Evolutionary conservation across 2,329 filamentous ascomycete genomes (phyloP).

Genomic region (Nothophaeocryptopus gaeumannii): DNA sequence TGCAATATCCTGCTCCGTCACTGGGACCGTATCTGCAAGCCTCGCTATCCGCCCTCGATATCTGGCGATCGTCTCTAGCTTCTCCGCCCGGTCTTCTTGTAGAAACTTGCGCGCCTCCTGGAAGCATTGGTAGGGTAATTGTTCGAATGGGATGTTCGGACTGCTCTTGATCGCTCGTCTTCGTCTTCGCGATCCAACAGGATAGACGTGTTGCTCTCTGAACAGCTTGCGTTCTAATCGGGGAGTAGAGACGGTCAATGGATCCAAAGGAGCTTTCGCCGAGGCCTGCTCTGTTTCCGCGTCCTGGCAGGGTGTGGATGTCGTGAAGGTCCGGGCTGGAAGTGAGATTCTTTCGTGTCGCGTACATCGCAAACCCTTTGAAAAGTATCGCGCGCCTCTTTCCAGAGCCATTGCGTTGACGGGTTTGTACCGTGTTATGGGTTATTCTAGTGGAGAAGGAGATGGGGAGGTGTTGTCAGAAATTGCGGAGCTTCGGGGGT

Average conservation of each 20-base stretch:
- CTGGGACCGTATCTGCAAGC: conserved; percentile 53
- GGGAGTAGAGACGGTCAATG: conserved; percentile 24
- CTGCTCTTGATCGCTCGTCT: conserved; percentile 58
- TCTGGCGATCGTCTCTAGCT: conserved; percentile 67
- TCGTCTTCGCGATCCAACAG: conserved; percentile 74
- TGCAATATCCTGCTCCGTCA: conserved; percentile 26
- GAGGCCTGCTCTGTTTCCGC: conserved; percentile 35
- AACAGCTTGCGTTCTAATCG: conserved; percentile 62
- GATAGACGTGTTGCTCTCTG: conserved; percentile 57
- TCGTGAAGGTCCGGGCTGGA: conserved; percentile 49
- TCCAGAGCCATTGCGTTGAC: conserved; percentile 26
- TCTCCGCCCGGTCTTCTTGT: conserved; percentile 74
- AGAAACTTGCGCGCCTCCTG: conserved; percentile 89
- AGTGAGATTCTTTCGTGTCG: conserved; percentile 26
- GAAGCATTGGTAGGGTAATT: conserved; percentile 95
- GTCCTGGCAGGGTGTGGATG: conserved; percentile 46
- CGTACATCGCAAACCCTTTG: conserved; percentile 28
- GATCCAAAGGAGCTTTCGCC: conserved; percentile 15
- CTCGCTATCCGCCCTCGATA: conserved; percentile 67
- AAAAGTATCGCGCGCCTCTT: conserved; percentile 38
- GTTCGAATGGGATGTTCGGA: conserved; percentile 76
- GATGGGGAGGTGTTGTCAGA: conserved; percentile 1
- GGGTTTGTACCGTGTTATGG: neutral
- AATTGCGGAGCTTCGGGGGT: conserved; percentile 8
- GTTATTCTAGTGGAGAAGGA: neutral